These are phyloP conservation scores for Fragaria iinumae DNA, from an alignment of 306 rosid species.

Conservation along the genomic window DNA sequence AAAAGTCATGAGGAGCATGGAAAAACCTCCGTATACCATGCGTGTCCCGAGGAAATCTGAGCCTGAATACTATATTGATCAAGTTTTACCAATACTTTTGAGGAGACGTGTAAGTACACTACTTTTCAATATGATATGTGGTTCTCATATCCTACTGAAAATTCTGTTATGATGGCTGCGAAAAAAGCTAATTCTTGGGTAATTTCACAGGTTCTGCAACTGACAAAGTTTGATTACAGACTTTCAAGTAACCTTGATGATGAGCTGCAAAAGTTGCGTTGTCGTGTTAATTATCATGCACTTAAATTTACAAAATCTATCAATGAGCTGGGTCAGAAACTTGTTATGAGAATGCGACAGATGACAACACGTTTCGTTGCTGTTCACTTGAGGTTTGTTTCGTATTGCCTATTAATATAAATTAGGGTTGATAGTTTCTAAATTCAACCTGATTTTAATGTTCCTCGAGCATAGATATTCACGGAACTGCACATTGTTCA, in stretches of 20 bases:
- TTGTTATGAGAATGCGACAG: slow-evolving; percentile 74
- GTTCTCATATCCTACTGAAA: not conserved
- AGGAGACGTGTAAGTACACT: slow-evolving; percentile 69
- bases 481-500: slow-evolving; percentile 1
- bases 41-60: slow-evolving; percentile 98
- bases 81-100: slow-evolving; percentile 88
- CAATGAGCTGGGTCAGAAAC: slow-evolving; percentile 64
- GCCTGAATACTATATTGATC: slow-evolving; percentile 94
- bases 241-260: slow-evolving; percentile 85
- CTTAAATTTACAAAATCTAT: slow-evolving; percentile 86
- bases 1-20: slow-evolving; percentile 91
- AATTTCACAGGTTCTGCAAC: slow-evolving; percentile 77
- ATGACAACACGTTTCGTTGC: slow-evolving; percentile 80
- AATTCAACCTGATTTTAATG: slow-evolving; percentile 24
- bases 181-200: slow-evolving; percentile 20
- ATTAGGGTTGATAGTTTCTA: slow-evolving; percentile 7
- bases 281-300: slow-evolving; percentile 96
- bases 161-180: not conserved
- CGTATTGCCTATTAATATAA: not conserved
- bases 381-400: slow-evolving; percentile 86
- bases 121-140: not conserved
- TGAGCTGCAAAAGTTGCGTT: slow-evolving; percentile 84
- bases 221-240: slow-evolving; percentile 97
- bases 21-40: slow-evolving; percentile 98
- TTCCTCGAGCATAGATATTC: slow-evolving; percentile 14